phyloP scores from a whole-genome alignment of 2,329 filamentous ascomycete species.

The Microsporum canis region DNA sequence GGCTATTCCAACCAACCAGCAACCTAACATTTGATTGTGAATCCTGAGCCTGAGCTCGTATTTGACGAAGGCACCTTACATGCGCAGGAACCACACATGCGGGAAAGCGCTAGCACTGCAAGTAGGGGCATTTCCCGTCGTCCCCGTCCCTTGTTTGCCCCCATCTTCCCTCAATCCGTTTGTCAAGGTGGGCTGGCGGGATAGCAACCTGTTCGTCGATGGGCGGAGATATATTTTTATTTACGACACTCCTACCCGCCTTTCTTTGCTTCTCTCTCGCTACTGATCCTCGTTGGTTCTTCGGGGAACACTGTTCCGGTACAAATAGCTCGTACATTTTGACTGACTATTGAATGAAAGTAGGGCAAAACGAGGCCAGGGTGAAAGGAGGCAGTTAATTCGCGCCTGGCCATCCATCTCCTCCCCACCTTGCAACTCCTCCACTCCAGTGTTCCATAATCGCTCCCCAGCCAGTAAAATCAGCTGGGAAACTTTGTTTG shows the following conservation, averaged over 20 bases:
- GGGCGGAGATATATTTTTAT: neutral
- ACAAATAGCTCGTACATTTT: neutral
- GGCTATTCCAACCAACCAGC: neutral
- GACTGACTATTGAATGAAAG: neutral
- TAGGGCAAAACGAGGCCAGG: neutral
- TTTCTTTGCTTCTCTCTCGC: neutral
- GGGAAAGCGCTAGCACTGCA: constrained; percentile 10
- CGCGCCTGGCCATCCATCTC: neutral
- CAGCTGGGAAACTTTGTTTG: neutral
- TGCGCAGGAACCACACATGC: constrained; percentile 6
- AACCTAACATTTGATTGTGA: neutral
- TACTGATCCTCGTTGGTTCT: neutral
- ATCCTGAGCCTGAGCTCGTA: neutral
- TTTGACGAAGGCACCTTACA: constrained; percentile 2
- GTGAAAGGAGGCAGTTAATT: neutral
- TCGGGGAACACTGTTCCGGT: neutral
- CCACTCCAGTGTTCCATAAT: neutral
- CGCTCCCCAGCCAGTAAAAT: neutral
- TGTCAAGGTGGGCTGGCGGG: neutral
- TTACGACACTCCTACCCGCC: neutral
- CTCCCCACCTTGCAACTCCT: neutral
- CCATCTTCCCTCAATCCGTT: neutral
- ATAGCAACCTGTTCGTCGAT: neutral
- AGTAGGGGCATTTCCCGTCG: constrained; percentile 10
- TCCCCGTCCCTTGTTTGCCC: constrained; percentile 9